Evolutionary conservation across 768 basidiomycete genomes (phyloP).

Genomic region (Lactarius tabidus): DNA sequence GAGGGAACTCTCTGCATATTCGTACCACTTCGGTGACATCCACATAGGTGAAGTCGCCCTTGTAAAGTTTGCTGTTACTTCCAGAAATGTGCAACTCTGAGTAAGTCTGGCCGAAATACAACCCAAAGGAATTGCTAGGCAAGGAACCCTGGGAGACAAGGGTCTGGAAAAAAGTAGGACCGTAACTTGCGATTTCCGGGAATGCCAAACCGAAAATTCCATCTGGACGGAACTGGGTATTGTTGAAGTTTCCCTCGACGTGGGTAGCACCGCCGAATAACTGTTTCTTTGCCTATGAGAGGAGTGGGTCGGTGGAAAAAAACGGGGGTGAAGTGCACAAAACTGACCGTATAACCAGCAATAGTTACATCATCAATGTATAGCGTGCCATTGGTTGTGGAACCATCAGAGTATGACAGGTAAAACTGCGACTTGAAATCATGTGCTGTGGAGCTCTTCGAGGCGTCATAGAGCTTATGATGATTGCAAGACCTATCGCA

Average conservation of each 20-base stretch:
- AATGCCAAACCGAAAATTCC: conserved; percentile 43
- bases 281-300: conserved; percentile 33
- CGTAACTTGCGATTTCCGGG: conserved; percentile 27
- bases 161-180: conserved; percentile 36
- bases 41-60: conserved; percentile 16
- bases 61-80: neutral
- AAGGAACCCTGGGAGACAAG: conserved; percentile 37
- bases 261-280: conserved; percentile 43
- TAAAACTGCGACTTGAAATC: conserved; percentile 30
- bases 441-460: conserved; percentile 23
- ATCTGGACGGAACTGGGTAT: conserved; percentile 33
- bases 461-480: conserved; percentile 3
- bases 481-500: conserved; percentile 32
- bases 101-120: conserved; percentile 41
- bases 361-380: conserved; percentile 36
- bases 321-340: conserved; percentile 22
- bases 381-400: conserved; percentile 36
- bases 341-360: neutral
- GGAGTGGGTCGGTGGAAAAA: neutral
- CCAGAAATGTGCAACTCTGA: conserved; percentile 16
- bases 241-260: conserved; percentile 27
- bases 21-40: neutral
- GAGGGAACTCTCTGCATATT: neutral
- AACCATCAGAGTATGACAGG: conserved; percentile 40
- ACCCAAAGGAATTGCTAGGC: conserved; percentile 40